phyloP scores from a whole-genome alignment of 176 grass and related monocot genomes.

The Melocanna baccifera region DNA sequence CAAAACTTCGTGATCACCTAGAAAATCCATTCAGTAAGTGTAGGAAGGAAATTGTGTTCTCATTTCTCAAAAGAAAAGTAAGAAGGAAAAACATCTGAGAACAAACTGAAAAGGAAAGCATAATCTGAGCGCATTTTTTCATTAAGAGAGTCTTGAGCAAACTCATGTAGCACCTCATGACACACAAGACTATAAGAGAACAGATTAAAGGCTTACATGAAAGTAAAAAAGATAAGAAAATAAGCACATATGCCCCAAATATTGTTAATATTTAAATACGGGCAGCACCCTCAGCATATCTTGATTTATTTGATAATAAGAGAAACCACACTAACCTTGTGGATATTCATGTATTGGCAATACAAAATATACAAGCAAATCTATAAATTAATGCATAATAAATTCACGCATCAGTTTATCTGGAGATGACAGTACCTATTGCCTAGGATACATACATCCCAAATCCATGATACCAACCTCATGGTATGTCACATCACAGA shows the following conservation, averaged over 20 bases:
- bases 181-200: not conserved
- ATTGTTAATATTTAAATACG: slow-evolving; percentile 8
- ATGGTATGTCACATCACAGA: not conserved
- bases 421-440: not conserved
- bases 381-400: not conserved
- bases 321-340: not conserved
- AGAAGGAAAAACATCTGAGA: slow-evolving; percentile 19
- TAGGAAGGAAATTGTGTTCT: slow-evolving; percentile 16
- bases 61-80: not conserved
- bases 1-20: slow-evolving; percentile 99
- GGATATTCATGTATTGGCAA: slow-evolving; percentile 7
- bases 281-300: not conserved
- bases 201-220: not conserved
- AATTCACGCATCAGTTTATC: not conserved
- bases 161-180: not conserved
- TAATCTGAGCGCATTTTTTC: not conserved
- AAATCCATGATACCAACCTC: slow-evolving; percentile 14
- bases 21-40: slow-evolving; percentile 43
- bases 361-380: not conserved
- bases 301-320: not conserved
- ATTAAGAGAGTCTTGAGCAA: not conserved
- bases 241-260: not conserved
- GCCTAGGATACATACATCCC: not conserved
- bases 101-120: slow-evolving; percentile 8
- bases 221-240: not conserved